Conservation (phyloP, 768 basidiomycete species). For the Lactarius trivialis region DNA sequence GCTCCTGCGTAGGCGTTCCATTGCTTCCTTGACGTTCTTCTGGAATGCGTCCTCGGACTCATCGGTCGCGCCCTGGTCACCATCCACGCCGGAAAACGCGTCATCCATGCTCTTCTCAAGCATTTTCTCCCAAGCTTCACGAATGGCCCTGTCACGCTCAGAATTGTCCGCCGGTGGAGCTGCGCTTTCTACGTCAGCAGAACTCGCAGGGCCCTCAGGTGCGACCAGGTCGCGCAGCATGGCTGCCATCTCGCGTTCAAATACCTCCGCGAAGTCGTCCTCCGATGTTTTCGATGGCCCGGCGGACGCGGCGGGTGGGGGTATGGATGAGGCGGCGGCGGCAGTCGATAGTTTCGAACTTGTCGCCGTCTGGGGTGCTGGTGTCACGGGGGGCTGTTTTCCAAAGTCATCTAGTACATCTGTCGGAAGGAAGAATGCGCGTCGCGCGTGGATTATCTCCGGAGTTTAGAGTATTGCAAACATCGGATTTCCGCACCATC, state of each 20-base stretch:
- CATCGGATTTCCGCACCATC: slow-evolving; percentile 38
- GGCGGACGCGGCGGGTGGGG: slow-evolving; percentile 22
- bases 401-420: slow-evolving; percentile 46
- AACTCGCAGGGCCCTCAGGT: slow-evolving; percentile 22
- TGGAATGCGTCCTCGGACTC: slow-evolving; percentile 47
- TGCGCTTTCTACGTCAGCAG: slow-evolving; percentile 7
- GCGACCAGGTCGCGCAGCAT: slow-evolving; percentile 36
- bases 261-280: slow-evolving; percentile 35
- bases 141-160: slow-evolving; percentile 37
- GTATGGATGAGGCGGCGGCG: slow-evolving; percentile 18
- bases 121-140: slow-evolving; percentile 68
- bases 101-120: slow-evolving; percentile 55
- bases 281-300: slow-evolving; percentile 19
- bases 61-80: slow-evolving; percentile 14
- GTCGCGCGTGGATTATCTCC: neutral
- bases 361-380: slow-evolving; percentile 19
- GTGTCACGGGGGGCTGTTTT: slow-evolving; percentile 23
- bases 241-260: slow-evolving; percentile 40
- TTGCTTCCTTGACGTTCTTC: slow-evolving; percentile 59
- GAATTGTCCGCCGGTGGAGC: slow-evolving; percentile 26
- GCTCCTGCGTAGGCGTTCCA: slow-evolving; percentile 66
- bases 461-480: neutral
- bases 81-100: slow-evolving; percentile 13
- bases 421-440: slow-evolving; percentile 25
- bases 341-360: slow-evolving; percentile 19